Evolutionary conservation across 2,329 filamentous ascomycete species (phyloP).

Genomic region (Dothistroma pini): DNA sequence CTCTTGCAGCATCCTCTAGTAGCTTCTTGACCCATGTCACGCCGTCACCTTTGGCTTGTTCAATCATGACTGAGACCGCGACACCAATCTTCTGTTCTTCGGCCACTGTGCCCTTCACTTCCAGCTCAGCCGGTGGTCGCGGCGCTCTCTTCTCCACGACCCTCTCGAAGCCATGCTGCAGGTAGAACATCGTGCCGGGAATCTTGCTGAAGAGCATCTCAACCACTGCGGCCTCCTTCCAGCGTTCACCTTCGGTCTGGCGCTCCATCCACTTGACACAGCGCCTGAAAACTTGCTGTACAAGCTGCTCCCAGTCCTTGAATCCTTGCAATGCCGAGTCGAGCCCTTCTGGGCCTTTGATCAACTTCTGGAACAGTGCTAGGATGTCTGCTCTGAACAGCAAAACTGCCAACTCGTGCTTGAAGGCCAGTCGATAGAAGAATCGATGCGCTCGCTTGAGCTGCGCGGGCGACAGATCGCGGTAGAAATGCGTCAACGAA

Average conservation of each 20-base stretch:
- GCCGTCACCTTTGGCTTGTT: constrained; percentile 71
- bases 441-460: constrained; percentile 90
- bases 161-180: constrained; percentile 87
- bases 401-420: constrained; percentile 84
- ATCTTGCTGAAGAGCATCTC: constrained; percentile 97
- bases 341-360: constrained; percentile 79
- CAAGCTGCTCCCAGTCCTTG: constrained; percentile 87
- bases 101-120: constrained; percentile 70
- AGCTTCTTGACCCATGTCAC: constrained; percentile 78
- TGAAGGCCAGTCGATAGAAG: constrained; percentile 91
- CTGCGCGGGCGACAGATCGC: constrained; percentile 72
- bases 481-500: constrained; percentile 72
- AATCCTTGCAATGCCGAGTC: constrained; percentile 62
- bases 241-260: constrained; percentile 53
- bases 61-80: constrained; percentile 72
- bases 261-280: constrained; percentile 70
- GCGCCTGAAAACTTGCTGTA: constrained; percentile 76
- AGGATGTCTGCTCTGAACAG: constrained; percentile 90
- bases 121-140: constrained; percentile 73
- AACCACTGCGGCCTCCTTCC: constrained; percentile 72
- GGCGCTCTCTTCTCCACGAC: constrained; percentile 64
- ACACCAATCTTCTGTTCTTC: constrained; percentile 67
- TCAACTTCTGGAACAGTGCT: constrained; percentile 81
- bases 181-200: constrained; percentile 73
- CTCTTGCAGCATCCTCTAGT: constrained; percentile 63